Base-by-base conservation (phyloP, 1,139 yeast species). In the Hyphopichia fennica region DNA sequence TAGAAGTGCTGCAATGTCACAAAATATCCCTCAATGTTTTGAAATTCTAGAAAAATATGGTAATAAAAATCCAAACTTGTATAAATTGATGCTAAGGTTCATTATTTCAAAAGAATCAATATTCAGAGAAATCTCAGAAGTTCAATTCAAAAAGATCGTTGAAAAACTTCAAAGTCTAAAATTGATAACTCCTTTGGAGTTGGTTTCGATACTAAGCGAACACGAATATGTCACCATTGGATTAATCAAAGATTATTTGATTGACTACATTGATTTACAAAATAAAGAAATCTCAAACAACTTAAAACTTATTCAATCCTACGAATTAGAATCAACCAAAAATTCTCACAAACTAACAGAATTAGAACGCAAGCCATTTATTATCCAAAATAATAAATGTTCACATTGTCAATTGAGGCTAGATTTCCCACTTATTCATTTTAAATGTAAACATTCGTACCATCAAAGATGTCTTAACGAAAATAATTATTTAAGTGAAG, bases 391-490 rank as follows among this genome's bases (percentile, higher is more conserved):
- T 48, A 75, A 84, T 19, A 75, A 73, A 39, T 95, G 99, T 60
- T 71, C 83, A 16, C 75, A 83, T 7, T 95, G 99, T 58, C 72
- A 79, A 14, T 70, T 78, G 40, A 74, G 80, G 20, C 66, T 93
- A 27, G 96, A 89, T 45, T 74, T 84, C 41, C 98, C 98, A 0
- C 77, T 85, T 8, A 78, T 87, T 1, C 96, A 88, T 55, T 95
- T 91, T 68, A 81, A 83, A 47, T 93, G 99, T 65, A 78, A 78
- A 41, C 99, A 93, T 56, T 82, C 95, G 3, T 90, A 81, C 57
- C 99, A 93, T 58, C 89, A 86, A 51, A 72, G 87, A 40, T 95
- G 99, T 56, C 63, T 93, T 18, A 73, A 75, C 40, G 83, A 82
- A 38, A 63, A 60, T 45, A 51, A 61, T 27, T 56, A 68, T 42